Base-by-base conservation (phyloP, 306 rosid species). In the Medicago arabica region DNA sequence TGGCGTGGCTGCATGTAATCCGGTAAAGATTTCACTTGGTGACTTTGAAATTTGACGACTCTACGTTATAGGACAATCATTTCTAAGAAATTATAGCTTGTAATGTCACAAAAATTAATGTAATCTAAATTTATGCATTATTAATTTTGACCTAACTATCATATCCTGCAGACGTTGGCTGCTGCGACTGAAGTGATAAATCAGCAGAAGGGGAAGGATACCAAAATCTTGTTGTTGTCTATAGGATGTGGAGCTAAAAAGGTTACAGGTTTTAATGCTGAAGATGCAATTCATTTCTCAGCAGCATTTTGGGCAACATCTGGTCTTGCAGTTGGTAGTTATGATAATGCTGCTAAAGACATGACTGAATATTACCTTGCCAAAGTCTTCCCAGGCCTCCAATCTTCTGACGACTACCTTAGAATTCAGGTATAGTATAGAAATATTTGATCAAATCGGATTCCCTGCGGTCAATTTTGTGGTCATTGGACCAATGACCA, bases 1-100 rank as follows among this genome's bases (percentile, higher is more conserved):
- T 8, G 84, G 79, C 2, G 3, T 57, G 0, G 66, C 46, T 1
- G 87, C 84, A 14, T 0, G 0, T 41, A 79, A 49, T 59, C 87
- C 81, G 57, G 83, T 83, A 23, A 21, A 1, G 23, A 21, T 21
- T 21, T 21, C 23, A 21, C 23, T 21, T 21, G 23, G 23, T 21
- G 23, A 21, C 23, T 21, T 21, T 21, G 23, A 21, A 21, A 21
- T 21, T 21, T 21, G 23, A 21, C 1, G 23, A 21, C 23, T 21
- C 1, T 1, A 21, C 23, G 1, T 21, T 21, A 21, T 21, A 21
- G 23, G 23, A 21, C 36, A 5, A 31, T 31, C 38, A 34, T 34
- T 34, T 34, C 4, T 34, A 1, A 34, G 38, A 34, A 34, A 28
- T 3, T 28, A 28, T 28, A 28, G 4, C 31, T 28, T 28, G 4